Conservation (phyloP, 352 stramenopile genomes). For the Saprolegnia parasitica region DNA sequence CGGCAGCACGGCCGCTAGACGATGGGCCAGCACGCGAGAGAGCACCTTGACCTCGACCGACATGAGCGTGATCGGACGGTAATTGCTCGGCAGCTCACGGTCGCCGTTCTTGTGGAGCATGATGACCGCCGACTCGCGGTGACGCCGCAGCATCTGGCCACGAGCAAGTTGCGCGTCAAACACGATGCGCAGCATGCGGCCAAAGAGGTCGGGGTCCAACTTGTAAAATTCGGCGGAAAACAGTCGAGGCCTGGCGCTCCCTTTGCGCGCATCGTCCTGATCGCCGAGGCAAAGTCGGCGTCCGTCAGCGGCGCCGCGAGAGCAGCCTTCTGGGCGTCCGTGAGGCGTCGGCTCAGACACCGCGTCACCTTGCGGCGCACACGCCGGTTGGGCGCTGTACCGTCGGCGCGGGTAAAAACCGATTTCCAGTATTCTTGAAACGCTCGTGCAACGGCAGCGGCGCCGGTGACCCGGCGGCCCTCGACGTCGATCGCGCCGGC, state of each 20-base stretch:
- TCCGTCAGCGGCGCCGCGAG: background rate
- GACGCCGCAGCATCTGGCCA: constrained; percentile 28
- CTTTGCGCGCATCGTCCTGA: background rate
- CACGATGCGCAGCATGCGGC: constrained; percentile 27
- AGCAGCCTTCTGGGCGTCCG: background rate
- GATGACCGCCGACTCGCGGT: constrained; percentile 25
- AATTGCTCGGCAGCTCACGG: constrained; percentile 28
- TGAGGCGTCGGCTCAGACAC: background rate
- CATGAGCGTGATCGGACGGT: constrained; percentile 30
- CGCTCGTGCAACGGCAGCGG: too few species aligned
- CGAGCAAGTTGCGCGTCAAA: constrained; percentile 28
- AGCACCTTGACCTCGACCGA: background rate
- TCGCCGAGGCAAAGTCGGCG: background rate
- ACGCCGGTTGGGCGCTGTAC: background rate
- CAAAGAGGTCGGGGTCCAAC: constrained; percentile 28
- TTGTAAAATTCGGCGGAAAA: constrained; percentile 30
- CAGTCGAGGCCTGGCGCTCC: constrained; percentile 18
- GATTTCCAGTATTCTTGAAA: background rate
- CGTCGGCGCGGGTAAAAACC: background rate
- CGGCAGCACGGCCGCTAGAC: background rate
- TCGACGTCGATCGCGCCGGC: too few species aligned
- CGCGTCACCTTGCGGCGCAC: too few species aligned
- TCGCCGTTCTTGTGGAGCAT: constrained; percentile 32
- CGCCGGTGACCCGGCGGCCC: too few species aligned
- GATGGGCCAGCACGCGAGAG: background rate